Conservation (phyloP, 2,329 filamentous ascomycete genomes). For the Camptophora hylomeconis region DNA sequence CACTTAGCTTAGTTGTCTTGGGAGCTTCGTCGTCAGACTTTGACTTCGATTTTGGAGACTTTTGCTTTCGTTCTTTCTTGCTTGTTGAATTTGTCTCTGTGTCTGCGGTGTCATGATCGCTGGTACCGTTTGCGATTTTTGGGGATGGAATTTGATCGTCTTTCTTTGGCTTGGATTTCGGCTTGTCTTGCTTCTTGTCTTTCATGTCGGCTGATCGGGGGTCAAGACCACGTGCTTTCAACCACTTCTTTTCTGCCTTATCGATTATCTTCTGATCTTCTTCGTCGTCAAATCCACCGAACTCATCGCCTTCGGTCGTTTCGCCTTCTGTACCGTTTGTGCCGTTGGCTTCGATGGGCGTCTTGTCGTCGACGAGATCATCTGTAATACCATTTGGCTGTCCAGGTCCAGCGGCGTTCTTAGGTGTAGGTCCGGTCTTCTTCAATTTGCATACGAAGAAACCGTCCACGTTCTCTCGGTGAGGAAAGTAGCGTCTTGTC, state of each 20-base stretch:
- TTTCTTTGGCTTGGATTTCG: too few relatives aligned
- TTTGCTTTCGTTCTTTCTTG: too few relatives aligned
- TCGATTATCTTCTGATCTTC: slow-evolving; percentile 61
- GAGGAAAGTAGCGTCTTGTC: slow-evolving; percentile 77
- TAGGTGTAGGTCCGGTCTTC: slow-evolving; percentile 68
- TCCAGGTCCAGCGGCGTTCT: slow-evolving; percentile 11
- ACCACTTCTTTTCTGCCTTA: slow-evolving; percentile 57
- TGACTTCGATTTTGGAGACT: too few relatives aligned
- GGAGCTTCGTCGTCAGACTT: too few relatives aligned
- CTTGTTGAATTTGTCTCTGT: too few relatives aligned
- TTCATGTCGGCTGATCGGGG: slow-evolving; percentile 42
- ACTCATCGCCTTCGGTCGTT: slow-evolving; percentile 36
- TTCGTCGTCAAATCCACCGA: slow-evolving; percentile 63
- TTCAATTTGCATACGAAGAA: slow-evolving; percentile 98
- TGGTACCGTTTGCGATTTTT: too few relatives aligned
- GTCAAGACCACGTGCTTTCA: slow-evolving; percentile 62
- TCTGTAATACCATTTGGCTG: slow-evolving; percentile 17
- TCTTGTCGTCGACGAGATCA: slow-evolving; percentile 46
- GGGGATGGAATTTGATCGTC: too few relatives aligned
- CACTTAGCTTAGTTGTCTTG: too few relatives aligned
- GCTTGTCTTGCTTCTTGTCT: background rate
- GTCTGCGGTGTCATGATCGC: too few relatives aligned
- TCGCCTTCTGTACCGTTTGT: slow-evolving; percentile 23
- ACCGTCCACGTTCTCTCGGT: slow-evolving; percentile 89
- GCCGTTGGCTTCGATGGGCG: slow-evolving; percentile 41